phyloP scores from a whole-genome alignment of 495 filamentous ascomycete genomes.

The Penicillium steckii region DNA sequence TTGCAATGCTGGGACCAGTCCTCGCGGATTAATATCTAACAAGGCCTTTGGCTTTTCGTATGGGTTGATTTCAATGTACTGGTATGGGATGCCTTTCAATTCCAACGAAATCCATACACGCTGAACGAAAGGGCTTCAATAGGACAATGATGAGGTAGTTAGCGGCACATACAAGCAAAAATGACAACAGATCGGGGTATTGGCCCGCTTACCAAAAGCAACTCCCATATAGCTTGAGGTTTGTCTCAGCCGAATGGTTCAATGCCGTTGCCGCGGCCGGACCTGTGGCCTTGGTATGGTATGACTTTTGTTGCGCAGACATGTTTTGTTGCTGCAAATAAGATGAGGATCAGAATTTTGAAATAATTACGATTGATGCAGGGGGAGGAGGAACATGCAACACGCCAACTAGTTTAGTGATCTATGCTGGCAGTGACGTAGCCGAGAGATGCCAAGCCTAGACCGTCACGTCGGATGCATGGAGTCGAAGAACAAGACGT shows the following conservation, averaged over 20 bases:
- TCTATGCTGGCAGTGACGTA: constrained; percentile 23
- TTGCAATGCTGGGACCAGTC: constrained; percentile 78
- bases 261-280: constrained; percentile 70
- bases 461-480: constrained; percentile 13
- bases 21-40: constrained; percentile 84
- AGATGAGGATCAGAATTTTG: background rate
- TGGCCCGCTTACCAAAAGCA: constrained; percentile 76
- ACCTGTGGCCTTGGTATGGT: constrained; percentile 82
- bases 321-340: constrained; percentile 36
- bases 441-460: constrained; percentile 10
- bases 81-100: constrained; percentile 75
- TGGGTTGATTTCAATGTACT: constrained; percentile 90
- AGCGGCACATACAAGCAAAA: constrained; percentile 5
- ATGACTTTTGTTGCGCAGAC: constrained; percentile 65
- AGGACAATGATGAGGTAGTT: constrained; percentile 11
- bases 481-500: constrained; percentile 32
- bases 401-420: too few species aligned
- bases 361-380: too few species aligned
- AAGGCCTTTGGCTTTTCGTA: constrained; percentile 77
- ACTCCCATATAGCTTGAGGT: constrained; percentile 81
- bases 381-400: constrained; percentile 1
- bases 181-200: background rate
- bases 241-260: constrained; percentile 65
- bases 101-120: constrained; percentile 97
- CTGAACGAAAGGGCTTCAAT: constrained; percentile 73